Base-by-base conservation (phyloP, 2,329 filamentous ascomycete species). In the Pseudogymnoascus sp. region DNA sequence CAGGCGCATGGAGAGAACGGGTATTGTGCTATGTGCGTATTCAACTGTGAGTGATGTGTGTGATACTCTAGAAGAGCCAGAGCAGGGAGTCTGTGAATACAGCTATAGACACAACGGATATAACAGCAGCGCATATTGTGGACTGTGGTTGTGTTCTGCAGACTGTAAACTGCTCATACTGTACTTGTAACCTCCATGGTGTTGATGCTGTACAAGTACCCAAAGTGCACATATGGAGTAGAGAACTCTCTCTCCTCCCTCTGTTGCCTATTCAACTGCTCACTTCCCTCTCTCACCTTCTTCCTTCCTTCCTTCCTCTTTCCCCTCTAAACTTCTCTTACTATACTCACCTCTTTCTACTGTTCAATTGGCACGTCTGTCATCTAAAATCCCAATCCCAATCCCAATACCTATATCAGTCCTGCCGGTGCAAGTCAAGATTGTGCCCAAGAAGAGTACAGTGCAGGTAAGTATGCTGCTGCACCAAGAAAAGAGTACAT, bases 321-420 rank as follows among this genome's bases (percentile, higher is more conserved):
- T 51, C 54, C 63, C 64, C 64, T 59, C 63, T 65, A 62, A 64
- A 62, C 66, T 63, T 62, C 62, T 65, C 63, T 62, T 65, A 61
- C 42, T 21, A n/a, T 42, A 16, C 31, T 36, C 61, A 29, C 29
- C 47, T 39, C 65, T 63, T 42, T 40, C 64, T 65, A 66, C 67
- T 67, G 21, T 47, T 47, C 10, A 23, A 47, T 47, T 47, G 42
- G 7, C 18, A 47, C 4, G 2, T 7, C 11, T 14, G 4, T 11
- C 4, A 47, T 14, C 21, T 2, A 26, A 14, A 47, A 23, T n/a
- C 21, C n/a, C 11, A 29, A 29, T 29, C 29, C 29, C 29, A 29
- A 29, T 8, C 29, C 29, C 42, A 47, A 47, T 26, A 47, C 23
- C 42, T 7, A 16, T 23, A 6, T 3, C 6, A 45, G 11, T 10